A percentile compares a stretch with the other conserved stretches of the same genome.
Conservation (phyloP, 1,284 basidiomycete species). For the Waitea zeae region DNA sequence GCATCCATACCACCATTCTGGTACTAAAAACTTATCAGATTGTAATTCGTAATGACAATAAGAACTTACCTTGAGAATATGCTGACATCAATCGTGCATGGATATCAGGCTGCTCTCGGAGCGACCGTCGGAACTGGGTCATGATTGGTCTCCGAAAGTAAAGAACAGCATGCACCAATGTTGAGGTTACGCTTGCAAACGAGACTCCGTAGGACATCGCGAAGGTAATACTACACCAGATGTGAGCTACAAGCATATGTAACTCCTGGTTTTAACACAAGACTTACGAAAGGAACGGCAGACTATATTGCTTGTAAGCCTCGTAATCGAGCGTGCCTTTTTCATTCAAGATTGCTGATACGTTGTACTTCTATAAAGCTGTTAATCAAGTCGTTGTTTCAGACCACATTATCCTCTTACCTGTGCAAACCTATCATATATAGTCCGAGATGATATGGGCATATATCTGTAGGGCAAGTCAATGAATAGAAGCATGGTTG, state of each 20-base stretch:
- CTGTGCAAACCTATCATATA: conserved; percentile 47
- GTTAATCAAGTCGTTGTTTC: too few relatives aligned
- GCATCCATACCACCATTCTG: conserved; percentile 3
- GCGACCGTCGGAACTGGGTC: conserved; percentile 34
- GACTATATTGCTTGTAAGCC: conserved; percentile 69
- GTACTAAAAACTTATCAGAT: conserved; percentile 1
- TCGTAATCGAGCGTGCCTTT: conserved; percentile 39
- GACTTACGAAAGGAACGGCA: conserved; percentile 53
- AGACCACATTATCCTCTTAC: too few relatives aligned
- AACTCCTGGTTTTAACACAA: too few relatives aligned
- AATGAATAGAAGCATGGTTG: too few relatives aligned
- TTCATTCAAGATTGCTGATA: conserved; percentile 40
- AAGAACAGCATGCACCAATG: conserved; percentile 59
- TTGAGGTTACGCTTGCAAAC: conserved; percentile 55
- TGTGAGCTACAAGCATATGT: too few relatives aligned
- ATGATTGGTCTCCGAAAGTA: conserved; percentile 65
- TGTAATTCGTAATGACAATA: too few relatives aligned
- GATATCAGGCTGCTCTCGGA: conserved; percentile 67
- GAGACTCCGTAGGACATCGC: conserved; percentile 26
- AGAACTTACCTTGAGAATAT: conserved; percentile 57
- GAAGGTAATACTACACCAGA: conserved; percentile 27
- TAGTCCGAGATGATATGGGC: conserved; percentile 31
- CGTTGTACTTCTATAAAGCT: too few relatives aligned
- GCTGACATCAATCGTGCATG: conserved; percentile 65
- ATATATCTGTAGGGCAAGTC: conserved; percentile 18